Evolutionary conservation across 257 asterid species (phyloP).

Genomic region (Jasminum sambac): DNA sequence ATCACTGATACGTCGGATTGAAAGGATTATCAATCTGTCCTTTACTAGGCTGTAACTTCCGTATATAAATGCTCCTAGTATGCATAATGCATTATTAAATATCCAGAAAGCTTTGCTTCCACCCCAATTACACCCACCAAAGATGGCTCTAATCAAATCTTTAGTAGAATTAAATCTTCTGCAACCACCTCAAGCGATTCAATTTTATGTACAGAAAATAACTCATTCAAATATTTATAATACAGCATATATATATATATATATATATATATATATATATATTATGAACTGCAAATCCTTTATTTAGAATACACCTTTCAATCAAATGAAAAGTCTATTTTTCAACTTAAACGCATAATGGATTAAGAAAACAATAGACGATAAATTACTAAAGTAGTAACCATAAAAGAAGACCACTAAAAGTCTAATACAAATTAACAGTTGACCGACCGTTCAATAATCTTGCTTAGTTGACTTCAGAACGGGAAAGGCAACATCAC

Average conservation of each 20-base stretch:
- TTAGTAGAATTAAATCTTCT: background rate
- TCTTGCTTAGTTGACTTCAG: background rate
- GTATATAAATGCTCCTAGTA: background rate
- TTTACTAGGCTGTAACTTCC: background rate
- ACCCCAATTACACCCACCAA: conserved; percentile 20
- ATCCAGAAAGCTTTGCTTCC: background rate
- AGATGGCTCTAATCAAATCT: background rate
- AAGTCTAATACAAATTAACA: background rate
- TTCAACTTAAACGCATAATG: background rate
- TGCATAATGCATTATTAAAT: background rate
- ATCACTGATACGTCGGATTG: background rate
- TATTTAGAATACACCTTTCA: background rate
- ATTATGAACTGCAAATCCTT: background rate
- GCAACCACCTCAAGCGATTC: background rate
- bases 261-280: accelerated
- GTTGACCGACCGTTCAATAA: background rate
- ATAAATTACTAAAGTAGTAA: background rate
- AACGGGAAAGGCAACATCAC: background rate
- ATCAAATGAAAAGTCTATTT: background rate
- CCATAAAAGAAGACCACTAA: background rate
- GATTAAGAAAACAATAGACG: background rate
- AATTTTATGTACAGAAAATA: background rate
- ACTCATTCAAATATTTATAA: background rate
- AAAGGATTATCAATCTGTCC: background rate
- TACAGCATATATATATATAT: background rate